Base-by-base conservation (phyloP, 106 monocot species). In the Phalaenopsis aphrodite region DNA sequence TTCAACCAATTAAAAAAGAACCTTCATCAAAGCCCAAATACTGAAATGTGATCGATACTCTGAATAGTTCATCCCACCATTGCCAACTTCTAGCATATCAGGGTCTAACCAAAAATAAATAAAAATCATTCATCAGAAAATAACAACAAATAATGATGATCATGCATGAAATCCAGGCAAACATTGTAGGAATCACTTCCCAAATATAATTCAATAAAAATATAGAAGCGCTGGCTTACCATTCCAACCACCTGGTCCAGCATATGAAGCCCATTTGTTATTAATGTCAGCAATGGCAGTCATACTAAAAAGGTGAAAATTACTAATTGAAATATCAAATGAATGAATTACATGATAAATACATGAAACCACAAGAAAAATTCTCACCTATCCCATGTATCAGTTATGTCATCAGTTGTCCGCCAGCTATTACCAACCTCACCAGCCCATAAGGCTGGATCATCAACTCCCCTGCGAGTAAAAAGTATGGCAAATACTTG, bases 21-120 rank as follows among this genome's bases (percentile, higher is more conserved):
- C 98, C 93, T 99, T 99, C 94, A 99, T 94, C 83, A 99, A 87
- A 75, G 98, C 89, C 98, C 98, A 99, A 47, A 99, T 92, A 78
- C 98, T 94, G 87, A 99, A 94, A 91, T 99, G 98, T 78, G 92
- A 84, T 72, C 92, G 88, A 80, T 99, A 99, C 80, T 99, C 98
- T 72, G 75, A 78, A 41, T 87, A 82, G 76, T 86, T 89, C 98
- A 99, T 99, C 36, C 94, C 98, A 43, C 89, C 92, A 79, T 94
- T 99, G 46, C 98, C 98, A 79, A 99, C 98, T 82, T 99, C 98
- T 80, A 99, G 83, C 98, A 94, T 99, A 82, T 99, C 98, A 3
- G 98, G 98, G 72, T 99, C 98, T 99, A 72, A 14, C 17, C 79
- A 78, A 14, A 36, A 30, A 30, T 0, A 30, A 30, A 30, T 75